phyloP scores from a whole-genome alignment of 2,329 filamentous ascomycete species.

The Bipolaris cookei region DNA sequence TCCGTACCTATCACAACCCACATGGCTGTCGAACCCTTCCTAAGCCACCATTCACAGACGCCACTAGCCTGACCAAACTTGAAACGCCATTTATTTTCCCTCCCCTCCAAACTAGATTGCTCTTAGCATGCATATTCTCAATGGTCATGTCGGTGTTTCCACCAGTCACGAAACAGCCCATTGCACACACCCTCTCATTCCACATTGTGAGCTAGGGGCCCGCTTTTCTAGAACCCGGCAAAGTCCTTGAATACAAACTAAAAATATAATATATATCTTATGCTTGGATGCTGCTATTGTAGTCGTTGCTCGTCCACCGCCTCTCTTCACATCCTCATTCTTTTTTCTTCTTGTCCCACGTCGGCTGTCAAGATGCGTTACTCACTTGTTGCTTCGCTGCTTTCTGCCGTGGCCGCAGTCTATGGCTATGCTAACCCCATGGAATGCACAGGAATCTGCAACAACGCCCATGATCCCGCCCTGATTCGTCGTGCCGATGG shows the following conservation, averaged over 20 bases:
- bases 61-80: neutral
- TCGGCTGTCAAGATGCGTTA: slow-evolving; percentile 24
- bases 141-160: slow-evolving; percentile 4
- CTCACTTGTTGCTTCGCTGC: slow-evolving; percentile 25
- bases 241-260: neutral
- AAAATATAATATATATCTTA: neutral
- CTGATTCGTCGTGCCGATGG: slow-evolving; percentile 58
- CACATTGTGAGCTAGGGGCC: neutral
- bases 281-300: neutral
- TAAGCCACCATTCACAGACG: slow-evolving; percentile 9
- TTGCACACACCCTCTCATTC: slow-evolving; percentile 1
- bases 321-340: neutral
- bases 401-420: slow-evolving; percentile 25
- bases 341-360: neutral
- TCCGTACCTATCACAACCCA: neutral
- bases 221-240: neutral
- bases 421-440: slow-evolving; percentile 50
- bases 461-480: slow-evolving; percentile 57
- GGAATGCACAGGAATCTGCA: slow-evolving; percentile 52
- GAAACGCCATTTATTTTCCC: slow-evolving; percentile 5
- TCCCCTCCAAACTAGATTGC: slow-evolving; percentile 8
- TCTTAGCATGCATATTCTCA: neutral
- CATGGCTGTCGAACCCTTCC: neutral
- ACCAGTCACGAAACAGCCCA: slow-evolving; percentile 4
- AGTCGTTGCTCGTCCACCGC: neutral